Evolutionary conservation across 2,329 filamentous ascomycete species (phyloP), one percentile per base, ranked within the genome.

Genomic region (Phaeosphaeriaceae sp.): DNA sequence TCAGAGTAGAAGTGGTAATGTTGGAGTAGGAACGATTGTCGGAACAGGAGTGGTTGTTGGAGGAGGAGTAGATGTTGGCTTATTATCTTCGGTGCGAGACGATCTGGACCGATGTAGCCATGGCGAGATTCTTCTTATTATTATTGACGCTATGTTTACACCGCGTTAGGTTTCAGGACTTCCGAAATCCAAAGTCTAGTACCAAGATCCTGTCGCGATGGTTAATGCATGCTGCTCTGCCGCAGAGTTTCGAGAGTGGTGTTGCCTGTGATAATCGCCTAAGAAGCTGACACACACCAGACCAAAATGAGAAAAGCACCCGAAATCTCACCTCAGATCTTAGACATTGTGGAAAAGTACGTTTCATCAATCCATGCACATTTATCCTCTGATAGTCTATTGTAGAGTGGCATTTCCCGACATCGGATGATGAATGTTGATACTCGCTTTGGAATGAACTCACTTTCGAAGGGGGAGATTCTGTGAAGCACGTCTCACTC

Each of bases 1-100:
- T n/a, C n/a, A n/a, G 6, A 15, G 13, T 3, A 36, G 31, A 3
- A 3, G 31, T 3, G 3, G 11, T 36, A n/a, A n/a, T 7, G 31
- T 11, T 36, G 31, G 51, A 62, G 50, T 24, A 67, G 45, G 3
- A 57, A n/a, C n/a, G n/a, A n/a, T n/a, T n/a, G n/a, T n/a, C n/a
- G n/a, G 6, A 15, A 36, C 9, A 36, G 31, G 7, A 3, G 31
- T 3, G 3, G 11, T 36, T 7, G 31, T 11, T 36, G 31, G 51
- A 62, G 50, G 27, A 67, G 45, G 3, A 57, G 49, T 15, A 79
- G 77, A 27, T 81, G 7, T 3, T 3, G 31, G 31, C 3, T 15
- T 11, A 13, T 7, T 11, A 13, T 36, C 31, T 36, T 36, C 31
- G 13, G 31, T 11, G 3, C 7, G 31, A 36, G 31, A 11, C 31